Percentiles rank a stretch among this genome's conserved stretches.
phyloP scores from a whole-genome alignment of 1,284 basidiomycete species.

The Lentinus polychrous region DNA sequence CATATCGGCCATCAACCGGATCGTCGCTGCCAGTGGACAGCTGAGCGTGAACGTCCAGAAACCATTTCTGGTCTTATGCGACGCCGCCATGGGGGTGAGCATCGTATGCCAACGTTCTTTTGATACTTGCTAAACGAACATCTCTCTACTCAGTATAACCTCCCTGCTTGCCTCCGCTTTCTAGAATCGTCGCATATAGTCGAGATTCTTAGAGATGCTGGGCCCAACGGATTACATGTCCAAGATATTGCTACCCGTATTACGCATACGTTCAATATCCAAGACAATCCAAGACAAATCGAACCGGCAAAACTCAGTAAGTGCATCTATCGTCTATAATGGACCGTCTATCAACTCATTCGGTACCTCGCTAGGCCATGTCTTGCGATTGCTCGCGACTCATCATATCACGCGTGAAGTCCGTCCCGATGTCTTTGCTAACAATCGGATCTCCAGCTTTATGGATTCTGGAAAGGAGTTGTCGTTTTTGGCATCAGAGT shows the following conservation, averaged over 20 bases:
- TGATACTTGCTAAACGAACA: no score
- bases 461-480: slow-evolving; percentile 56
- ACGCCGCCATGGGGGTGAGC: slow-evolving; percentile 59
- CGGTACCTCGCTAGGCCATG: slow-evolving; percentile 37
- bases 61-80: slow-evolving; percentile 61
- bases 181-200: slow-evolving; percentile 59
- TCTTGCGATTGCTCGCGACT: slow-evolving; percentile 63
- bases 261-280: not conserved
- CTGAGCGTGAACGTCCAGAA: slow-evolving; percentile 52
- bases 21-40: slow-evolving; percentile 64
- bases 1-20: slow-evolving; percentile 48
- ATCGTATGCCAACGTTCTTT: no score
- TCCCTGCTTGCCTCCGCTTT: slow-evolving; percentile 63
- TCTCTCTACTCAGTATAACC: slow-evolving; percentile 44
- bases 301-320: slow-evolving; percentile 44
- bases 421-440: slow-evolving; percentile 58
- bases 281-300: slow-evolving; percentile 18
- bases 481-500: slow-evolving; percentile 27
- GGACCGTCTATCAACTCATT: slow-evolving; percentile 5
- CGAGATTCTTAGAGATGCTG: slow-evolving; percentile 60
- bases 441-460: slow-evolving; percentile 59
- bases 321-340: slow-evolving; percentile 10
- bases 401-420: slow-evolving; percentile 64
- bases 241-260: slow-evolving; percentile 37
- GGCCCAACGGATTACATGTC: slow-evolving; percentile 50